phyloP scores from a whole-genome alignment of 2,329 filamentous ascomycete species.

The Colletotrichum sp. region DNA sequence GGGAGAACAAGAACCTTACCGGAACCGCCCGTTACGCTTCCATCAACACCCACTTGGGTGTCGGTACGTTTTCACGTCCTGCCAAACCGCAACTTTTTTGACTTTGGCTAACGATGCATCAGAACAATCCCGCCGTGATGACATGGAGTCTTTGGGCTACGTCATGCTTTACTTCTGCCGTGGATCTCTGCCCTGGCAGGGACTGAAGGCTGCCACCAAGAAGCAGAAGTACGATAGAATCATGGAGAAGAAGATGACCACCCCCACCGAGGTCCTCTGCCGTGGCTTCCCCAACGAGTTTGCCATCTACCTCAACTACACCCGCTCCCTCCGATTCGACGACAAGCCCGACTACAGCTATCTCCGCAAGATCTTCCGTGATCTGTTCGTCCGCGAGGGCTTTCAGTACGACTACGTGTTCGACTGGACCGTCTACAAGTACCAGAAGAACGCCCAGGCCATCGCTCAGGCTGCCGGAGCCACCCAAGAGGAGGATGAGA shows the following conservation, averaged over 20 bases:
- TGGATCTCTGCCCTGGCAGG: constrained; percentile 98
- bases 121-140: constrained; percentile 98
- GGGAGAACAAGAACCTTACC: constrained; percentile 99
- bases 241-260: constrained; percentile 99
- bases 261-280: constrained; percentile 96
- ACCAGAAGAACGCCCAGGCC: constrained; percentile 94
- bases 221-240: constrained; percentile 99
- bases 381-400: constrained; percentile 96
- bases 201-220: constrained; percentile 97
- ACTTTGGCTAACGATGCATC: constrained; percentile 29
- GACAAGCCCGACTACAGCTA: constrained; percentile 99
- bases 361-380: constrained; percentile 99
- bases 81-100: neutral
- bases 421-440: constrained; percentile 99
- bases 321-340: constrained; percentile 96
- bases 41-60: constrained; percentile 98
- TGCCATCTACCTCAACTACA: constrained; percentile 99
- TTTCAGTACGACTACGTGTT: constrained; percentile 99
- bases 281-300: constrained; percentile 99
- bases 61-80: constrained; percentile 62
- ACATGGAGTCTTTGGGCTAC: constrained; percentile 98
- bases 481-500: constrained; percentile 74
- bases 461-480: constrained; percentile 79
- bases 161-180: constrained; percentile 99
- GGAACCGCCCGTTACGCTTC: constrained; percentile 98